These are phyloP conservation scores for Botrytis hyacinthi DNA, from an alignment of 2,329 filamentous ascomycete genomes.

Conservation along the genomic window DNA sequence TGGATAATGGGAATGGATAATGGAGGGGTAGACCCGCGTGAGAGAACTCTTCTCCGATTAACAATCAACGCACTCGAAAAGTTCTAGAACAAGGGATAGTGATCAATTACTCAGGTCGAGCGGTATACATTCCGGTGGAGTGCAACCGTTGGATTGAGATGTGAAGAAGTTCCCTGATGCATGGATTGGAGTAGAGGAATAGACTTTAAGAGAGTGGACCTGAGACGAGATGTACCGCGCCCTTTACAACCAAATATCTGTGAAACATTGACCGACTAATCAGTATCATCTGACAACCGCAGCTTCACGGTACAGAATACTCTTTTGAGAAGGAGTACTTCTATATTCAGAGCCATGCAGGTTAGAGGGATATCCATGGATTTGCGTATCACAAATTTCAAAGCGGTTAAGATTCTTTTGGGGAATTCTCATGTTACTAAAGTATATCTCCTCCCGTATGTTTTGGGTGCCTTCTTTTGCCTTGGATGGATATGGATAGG, in stretches of 20 bases:
- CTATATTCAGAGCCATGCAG: not conserved
- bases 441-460: not conserved
- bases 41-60: not conserved
- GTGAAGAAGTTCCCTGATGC: not conserved
- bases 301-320: not conserved
- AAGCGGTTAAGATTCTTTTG: not conserved
- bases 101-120: not conserved
- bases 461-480: conserved; percentile 14
- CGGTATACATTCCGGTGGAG: not conserved
- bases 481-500: not conserved
- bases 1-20: not conserved
- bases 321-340: not conserved
- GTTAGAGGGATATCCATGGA: not conserved
- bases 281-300: not conserved
- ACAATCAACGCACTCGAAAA: not conserved
- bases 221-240: not conserved
- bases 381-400: not conserved
- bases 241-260: not conserved
- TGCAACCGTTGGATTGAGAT: not conserved
- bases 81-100: not conserved
- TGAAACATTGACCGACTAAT: not conserved
- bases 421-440: not conserved
- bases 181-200: not conserved
- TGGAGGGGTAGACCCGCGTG: conserved; percentile 8
- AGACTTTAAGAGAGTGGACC: not conserved